phyloP scores from a whole-genome alignment of 768 basidiomycete species.

The Cystofilobasidium capitatum region DNA sequence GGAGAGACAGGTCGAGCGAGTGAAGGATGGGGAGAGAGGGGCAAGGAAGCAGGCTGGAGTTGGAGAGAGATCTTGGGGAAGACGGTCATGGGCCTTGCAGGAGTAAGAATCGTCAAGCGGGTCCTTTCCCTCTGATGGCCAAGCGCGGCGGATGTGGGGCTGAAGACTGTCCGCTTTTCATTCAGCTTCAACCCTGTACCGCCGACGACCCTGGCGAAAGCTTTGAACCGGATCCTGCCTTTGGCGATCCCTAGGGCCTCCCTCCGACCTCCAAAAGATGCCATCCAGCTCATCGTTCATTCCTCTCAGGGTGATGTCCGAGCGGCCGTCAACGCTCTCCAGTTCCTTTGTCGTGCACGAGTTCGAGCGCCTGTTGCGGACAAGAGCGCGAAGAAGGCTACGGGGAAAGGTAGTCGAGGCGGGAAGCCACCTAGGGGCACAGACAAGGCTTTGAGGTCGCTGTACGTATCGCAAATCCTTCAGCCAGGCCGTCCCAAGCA shows the following conservation, averaged over 20 bases:
- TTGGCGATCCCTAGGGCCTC: slow-evolving; percentile 42
- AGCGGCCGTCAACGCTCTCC: slow-evolving; percentile 83
- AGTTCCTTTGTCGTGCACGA: slow-evolving; percentile 58
- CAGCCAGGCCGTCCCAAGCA: background rate
- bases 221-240: slow-evolving; percentile 54
- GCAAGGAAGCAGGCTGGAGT: slow-evolving; percentile 52
- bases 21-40: slow-evolving; percentile 45
- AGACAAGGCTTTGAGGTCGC: slow-evolving; percentile 35
- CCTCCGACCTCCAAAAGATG: slow-evolving; percentile 51
- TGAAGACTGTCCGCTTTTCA: background rate
- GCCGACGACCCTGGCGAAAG: slow-evolving; percentile 68
- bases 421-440: slow-evolving; percentile 35
- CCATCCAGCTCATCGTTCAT: slow-evolving; percentile 64
- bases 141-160: background rate
- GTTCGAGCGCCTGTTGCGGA: slow-evolving; percentile 31
- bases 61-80: slow-evolving; percentile 61
- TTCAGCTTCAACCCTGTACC: slow-evolving; percentile 86
- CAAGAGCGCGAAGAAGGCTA: slow-evolving; percentile 32
- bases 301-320: slow-evolving; percentile 84
- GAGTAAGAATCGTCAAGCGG: background rate
- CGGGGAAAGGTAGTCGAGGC: slow-evolving; percentile 34
- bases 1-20: slow-evolving; percentile 61
- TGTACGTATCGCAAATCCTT: slow-evolving; percentile 32
- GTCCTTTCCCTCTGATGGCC: background rate
- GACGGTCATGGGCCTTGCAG: slow-evolving; percentile 47